Conservation (phyloP, 106 monocot genomes). For the Apostasia ramifera region DNA sequence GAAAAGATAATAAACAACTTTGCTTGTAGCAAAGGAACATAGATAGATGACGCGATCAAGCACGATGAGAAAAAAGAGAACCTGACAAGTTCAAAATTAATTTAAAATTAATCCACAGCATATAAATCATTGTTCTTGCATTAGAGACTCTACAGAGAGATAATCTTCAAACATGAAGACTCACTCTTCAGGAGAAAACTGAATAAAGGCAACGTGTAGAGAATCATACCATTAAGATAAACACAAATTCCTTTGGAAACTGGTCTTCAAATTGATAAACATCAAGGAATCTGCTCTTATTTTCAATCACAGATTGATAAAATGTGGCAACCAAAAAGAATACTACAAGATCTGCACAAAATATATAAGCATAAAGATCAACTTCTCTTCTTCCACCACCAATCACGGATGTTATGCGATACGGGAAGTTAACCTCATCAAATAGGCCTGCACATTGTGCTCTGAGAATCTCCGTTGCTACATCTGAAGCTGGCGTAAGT, state of each 20-base stretch:
- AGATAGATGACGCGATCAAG: slow-evolving; percentile 90
- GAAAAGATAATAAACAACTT: slow-evolving; percentile 80
- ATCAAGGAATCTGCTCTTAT: slow-evolving; percentile 87
- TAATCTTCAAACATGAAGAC: too few species aligned
- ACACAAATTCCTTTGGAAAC: slow-evolving; percentile 96
- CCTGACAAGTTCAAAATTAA: slow-evolving; percentile 26
- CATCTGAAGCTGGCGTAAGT: slow-evolving; percentile 87
- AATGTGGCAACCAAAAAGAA: slow-evolving; percentile 94
- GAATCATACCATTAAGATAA: slow-evolving; percentile 73
- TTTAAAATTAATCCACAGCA: too few species aligned
- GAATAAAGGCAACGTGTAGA: neutral
- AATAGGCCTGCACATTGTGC: slow-evolving; percentile 43
- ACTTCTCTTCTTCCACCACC: slow-evolving; percentile 89
- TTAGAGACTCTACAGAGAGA: too few species aligned
- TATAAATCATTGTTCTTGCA: too few species aligned
- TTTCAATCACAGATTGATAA: slow-evolving; percentile 92
- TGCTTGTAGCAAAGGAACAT: slow-evolving; percentile 77
- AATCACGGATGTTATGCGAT: slow-evolving; percentile 80
- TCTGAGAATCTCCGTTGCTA: slow-evolving; percentile 62
- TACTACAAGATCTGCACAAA: slow-evolving; percentile 94
- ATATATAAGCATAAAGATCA: slow-evolving; percentile 91
- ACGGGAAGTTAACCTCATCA: slow-evolving; percentile 68
- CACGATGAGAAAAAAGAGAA: slow-evolving; percentile 92
- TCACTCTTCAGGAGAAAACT: too few species aligned
- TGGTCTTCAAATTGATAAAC: slow-evolving; percentile 98